Percentiles rank a stretch among this genome's conserved stretches.
Evolutionary conservation across 2,329 filamentous ascomycete genomes (phyloP).

Genomic region (Byssothecium circinans): DNA sequence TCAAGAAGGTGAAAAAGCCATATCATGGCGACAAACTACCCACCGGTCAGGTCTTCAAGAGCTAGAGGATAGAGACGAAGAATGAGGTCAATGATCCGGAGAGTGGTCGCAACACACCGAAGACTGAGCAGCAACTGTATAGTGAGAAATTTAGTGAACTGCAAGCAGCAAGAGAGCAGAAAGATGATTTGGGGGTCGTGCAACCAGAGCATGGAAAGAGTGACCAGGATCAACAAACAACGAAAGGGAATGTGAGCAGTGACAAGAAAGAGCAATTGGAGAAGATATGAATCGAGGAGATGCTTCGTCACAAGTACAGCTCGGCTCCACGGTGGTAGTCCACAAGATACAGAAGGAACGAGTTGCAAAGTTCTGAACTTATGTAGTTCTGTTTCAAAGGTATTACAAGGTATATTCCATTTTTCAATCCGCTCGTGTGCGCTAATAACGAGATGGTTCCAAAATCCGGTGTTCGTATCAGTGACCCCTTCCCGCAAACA

Average conservation of each 20-base stretch:
- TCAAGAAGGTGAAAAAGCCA: constrained; percentile 25
- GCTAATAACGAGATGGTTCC: too few species aligned
- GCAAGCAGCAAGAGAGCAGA: too few species aligned
- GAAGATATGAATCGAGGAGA: constrained; percentile 13
- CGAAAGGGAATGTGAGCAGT: not conserved
- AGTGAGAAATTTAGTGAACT: too few species aligned
- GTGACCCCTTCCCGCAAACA: constrained; percentile 25
- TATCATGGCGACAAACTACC: constrained; percentile 35
- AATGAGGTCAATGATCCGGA: not conserved
- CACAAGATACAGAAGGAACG: not conserved
- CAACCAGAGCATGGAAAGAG: not conserved
- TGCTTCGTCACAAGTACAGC: constrained; percentile 15
- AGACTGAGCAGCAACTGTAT: not conserved
- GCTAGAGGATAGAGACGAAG: constrained; percentile 1
- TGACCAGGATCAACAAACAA: not conserved
- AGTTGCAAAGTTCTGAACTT: too few species aligned
- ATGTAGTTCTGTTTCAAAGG: too few species aligned
- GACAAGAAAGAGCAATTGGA: not conserved
- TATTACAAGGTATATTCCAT: too few species aligned
- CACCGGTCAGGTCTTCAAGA: constrained; percentile 18
- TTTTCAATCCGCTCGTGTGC: too few species aligned
- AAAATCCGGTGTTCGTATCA: too few species aligned
- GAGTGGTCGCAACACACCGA: constrained; percentile 1
- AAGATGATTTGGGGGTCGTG: too few species aligned
- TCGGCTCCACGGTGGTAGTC: not conserved